Base-by-base conservation (phyloP, 225 moss, liverwort and hornwort species). In the Anthoceros angustus region DNA sequence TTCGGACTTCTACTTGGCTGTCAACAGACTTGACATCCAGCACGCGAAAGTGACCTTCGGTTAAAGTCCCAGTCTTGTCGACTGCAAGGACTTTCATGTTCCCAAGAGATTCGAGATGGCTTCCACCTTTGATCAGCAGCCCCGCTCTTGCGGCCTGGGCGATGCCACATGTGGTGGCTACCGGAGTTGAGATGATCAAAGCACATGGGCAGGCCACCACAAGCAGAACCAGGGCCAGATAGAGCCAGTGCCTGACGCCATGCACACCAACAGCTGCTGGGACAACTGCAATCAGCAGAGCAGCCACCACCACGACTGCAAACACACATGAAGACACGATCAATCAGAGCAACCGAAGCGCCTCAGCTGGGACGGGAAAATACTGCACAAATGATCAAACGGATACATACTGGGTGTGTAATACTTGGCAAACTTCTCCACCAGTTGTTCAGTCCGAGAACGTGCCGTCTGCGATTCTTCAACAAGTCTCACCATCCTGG, bases 181-280 rank as follows among this genome's bases (percentile, higher is more conserved):
- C 76, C 10, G 72, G 78, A 23, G 83, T 78, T 9, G 83, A 84
- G 42, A 84, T 84, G 43, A 84, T 80, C 45, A 84, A 61, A 39
- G 83, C 83, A 76, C 78, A 84, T 5, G 83, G 83, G 62, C 83
- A 84, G 64, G 83, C 83, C 21, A 84, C 83, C 18, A 84, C 83
- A 65, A 84, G 80, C 42, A 84, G 67, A 16, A 84, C 83, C 55
- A 84, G 67, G 65, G 80, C 76, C 48, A 84, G 76, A 55, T 80
- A 84, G 39, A 84, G 70, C 80, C 76, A 84, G 49, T 80, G 80
- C 50, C 65, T 69, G 14, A 71, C 74, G 49, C 72, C 63, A 43
- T 72, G 80, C 32, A 74, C 72, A 42, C 76, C 72, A 39, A 84
- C 70, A 68, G 74, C 74, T 76, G 68, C 80, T 26, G 78, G 83